phyloP scores from a whole-genome alignment of 352 stramenopile genomes.

The Pythium sukuiense region DNA sequence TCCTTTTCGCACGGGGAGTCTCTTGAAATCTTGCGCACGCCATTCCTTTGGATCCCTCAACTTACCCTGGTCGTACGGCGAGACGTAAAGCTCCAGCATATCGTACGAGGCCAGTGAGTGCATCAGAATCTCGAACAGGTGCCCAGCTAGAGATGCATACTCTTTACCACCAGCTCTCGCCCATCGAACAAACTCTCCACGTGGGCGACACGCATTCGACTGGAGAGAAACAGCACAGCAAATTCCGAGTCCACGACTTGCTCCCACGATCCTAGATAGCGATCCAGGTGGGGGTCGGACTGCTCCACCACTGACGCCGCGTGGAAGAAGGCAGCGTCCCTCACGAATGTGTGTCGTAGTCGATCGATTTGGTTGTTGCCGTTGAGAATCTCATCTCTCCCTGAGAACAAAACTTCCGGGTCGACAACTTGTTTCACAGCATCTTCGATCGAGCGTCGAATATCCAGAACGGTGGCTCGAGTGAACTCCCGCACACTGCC shows the following conservation, averaged over 20 bases:
- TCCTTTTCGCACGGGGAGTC: no score
- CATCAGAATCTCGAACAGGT: slow-evolving; percentile 6
- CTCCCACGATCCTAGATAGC: background rate
- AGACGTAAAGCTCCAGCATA: slow-evolving; percentile 16
- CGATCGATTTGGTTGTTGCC: background rate
- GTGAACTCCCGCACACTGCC: slow-evolving; percentile 20
- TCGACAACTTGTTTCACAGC: background rate
- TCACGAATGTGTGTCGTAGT: slow-evolving; percentile 12
- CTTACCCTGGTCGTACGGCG: slow-evolving; percentile 7
- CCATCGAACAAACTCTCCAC: slow-evolving; percentile 1
- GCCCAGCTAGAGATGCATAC: slow-evolving; percentile 9
- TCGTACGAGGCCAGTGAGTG: slow-evolving; percentile 17
- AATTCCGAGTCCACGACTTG: slow-evolving; percentile 14
- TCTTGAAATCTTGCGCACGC: no score
- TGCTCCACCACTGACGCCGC: background rate
- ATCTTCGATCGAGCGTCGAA: background rate
- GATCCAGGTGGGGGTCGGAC: background rate
- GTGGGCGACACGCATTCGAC: background rate
- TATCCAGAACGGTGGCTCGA: background rate
- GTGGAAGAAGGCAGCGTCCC: background rate
- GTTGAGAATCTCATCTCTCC: background rate
- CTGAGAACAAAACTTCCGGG: background rate
- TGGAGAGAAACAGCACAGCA: background rate
- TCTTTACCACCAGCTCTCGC: background rate
- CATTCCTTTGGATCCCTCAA: no score